Evolutionary conservation across 2,329 filamentous ascomycete species (phyloP).

Genomic region (Tolypocladium album): DNA sequence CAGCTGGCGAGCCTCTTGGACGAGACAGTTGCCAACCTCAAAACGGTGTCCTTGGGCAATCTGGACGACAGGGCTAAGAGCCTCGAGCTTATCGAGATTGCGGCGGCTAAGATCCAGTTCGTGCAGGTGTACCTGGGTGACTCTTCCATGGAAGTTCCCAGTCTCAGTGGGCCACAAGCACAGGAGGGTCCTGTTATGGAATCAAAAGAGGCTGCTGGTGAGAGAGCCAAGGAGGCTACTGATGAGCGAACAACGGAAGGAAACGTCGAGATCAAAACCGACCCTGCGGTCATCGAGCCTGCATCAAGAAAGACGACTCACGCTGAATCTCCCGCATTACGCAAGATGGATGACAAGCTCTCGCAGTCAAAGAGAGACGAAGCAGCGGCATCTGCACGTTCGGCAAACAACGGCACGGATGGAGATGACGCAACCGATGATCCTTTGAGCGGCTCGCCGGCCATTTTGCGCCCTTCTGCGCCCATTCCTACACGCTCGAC

Average conservation of each 20-base stretch:
- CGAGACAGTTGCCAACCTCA: constrained; percentile 52
- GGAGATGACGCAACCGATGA: not conserved
- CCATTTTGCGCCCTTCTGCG: constrained; percentile 13
- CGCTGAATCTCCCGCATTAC: not conserved
- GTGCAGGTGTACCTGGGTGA: constrained; percentile 53
- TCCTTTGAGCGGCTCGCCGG: not conserved
- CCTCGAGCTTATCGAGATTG: constrained; percentile 45
- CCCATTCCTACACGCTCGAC: constrained; percentile 52
- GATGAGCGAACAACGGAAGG: not conserved
- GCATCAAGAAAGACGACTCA: not conserved
- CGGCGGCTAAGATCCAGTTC: constrained; percentile 53
- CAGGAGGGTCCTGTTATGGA: not conserved
- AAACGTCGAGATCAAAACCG: not conserved
- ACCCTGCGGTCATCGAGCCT: not conserved
- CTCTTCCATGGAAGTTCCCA: constrained; percentile 38
- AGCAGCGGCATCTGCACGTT: not conserved
- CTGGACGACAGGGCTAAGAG: constrained; percentile 37
- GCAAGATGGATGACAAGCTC: not conserved
- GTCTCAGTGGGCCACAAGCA: not conserved
- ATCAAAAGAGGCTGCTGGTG: not conserved
- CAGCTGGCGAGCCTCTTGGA: constrained; percentile 59
- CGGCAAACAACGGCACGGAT: not conserved
- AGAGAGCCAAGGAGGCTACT: not conserved
- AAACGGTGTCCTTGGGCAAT: constrained; percentile 42
- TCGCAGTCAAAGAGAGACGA: not conserved